Evolutionary conservation across 495 filamentous ascomycete genomes (phyloP).

Genomic region (Aspergillus asperescens): DNA sequence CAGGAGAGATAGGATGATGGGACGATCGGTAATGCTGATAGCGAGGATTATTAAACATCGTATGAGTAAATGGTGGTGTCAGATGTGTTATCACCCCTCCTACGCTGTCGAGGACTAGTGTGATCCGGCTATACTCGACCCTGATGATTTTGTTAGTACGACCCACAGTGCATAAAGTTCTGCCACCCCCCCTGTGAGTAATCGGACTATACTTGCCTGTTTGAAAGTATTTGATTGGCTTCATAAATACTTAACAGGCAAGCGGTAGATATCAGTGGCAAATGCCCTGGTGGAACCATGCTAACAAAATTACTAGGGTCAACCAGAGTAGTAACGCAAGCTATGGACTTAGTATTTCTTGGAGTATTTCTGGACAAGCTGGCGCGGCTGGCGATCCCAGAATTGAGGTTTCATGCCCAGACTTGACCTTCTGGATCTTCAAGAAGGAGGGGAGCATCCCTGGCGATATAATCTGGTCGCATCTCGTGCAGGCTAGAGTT

Average conservation of each 20-base stretch:
- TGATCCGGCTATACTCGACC: conserved; percentile 6
- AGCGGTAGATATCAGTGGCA: too few species aligned
- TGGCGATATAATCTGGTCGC: neutral
- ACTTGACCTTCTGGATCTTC: conserved; percentile 8
- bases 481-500: neutral
- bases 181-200: too few species aligned
- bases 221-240: too few species aligned
- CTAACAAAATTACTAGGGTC: neutral
- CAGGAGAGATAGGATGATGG: too few species aligned
- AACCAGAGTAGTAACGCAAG: neutral
- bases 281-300: too few species aligned
- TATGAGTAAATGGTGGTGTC: conserved; percentile 4
- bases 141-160: too few species aligned
- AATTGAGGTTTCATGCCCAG: conserved; percentile 9
- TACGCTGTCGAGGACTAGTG: conserved; percentile 1
- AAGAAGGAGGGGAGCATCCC: neutral
- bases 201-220: too few species aligned
- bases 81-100: conserved; percentile 4
- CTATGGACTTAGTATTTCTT: conserved; percentile 12
- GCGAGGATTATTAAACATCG: conserved; percentile 2
- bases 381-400: conserved; percentile 14
- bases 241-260: too few species aligned
- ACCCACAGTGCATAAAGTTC: too few species aligned
- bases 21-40: conserved; percentile 20
- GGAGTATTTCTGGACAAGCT: neutral